These are phyloP conservation scores for Lactuca saligna DNA, from an alignment of 129 eudicot genomes.

Conservation along the genomic window DNA sequence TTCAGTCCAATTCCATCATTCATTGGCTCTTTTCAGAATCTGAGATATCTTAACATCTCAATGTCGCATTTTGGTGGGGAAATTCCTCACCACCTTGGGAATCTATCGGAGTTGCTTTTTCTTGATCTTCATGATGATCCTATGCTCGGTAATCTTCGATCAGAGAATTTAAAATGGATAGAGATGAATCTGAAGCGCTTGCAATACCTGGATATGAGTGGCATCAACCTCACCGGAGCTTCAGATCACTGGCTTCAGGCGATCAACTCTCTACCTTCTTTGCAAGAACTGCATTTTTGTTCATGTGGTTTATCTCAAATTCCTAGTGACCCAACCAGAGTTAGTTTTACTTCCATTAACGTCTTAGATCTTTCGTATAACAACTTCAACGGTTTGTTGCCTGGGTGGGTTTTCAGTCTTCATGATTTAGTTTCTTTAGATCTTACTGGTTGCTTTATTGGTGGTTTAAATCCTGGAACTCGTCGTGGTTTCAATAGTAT, in stretches of 20 bases:
- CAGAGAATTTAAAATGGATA: conserved; percentile 27
- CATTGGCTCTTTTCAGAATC: conserved; percentile 35
- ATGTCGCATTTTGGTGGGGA: conserved; percentile 35
- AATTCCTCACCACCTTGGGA: conserved; percentile 36
- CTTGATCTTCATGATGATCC: conserved; percentile 6
- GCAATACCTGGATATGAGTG: conserved; percentile 26
- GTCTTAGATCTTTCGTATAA: conserved; percentile 36
- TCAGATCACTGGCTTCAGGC: conserved; percentile 28
- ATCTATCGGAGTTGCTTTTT: conserved; percentile 24
- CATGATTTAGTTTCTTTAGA: not conserved
- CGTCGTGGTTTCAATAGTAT: not conserved
- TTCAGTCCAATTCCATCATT: conserved; percentile 42
- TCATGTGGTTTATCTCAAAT: conserved; percentile 13
- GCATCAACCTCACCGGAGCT: conserved; percentile 18
- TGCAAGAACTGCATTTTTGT: conserved; percentile 23
- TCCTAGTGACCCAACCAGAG: not conserved
- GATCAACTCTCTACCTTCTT: conserved; percentile 30
- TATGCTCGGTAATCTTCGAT: not conserved
- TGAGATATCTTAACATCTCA: conserved; percentile 44
- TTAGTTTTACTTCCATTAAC: conserved; percentile 22
- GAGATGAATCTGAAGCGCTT: conserved; percentile 16
- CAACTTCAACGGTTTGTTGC: conserved; percentile 8
- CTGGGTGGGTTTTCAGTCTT: conserved; percentile 24
- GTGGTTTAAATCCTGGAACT: conserved; percentile 1
- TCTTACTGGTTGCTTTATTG: conserved; percentile 12